Evolutionary conservation across 495 filamentous ascomycete species (phyloP).

Genomic region (Xylaria flabelliformis): DNA sequence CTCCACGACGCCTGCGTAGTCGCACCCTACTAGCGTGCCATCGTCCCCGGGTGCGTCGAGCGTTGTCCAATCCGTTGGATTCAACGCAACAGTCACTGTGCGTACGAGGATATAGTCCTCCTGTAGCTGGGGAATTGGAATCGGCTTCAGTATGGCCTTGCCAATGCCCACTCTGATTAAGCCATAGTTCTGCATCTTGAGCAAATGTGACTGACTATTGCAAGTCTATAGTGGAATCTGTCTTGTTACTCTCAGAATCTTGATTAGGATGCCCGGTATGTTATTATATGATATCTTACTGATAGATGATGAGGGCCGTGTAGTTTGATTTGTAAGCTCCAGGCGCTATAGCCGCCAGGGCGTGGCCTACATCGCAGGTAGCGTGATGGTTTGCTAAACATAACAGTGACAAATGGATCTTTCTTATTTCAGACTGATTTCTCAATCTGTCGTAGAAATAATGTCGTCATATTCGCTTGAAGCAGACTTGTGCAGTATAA

Average conservation of each 20-base stretch:
- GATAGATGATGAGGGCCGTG: neutral
- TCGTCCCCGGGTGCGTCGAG: conserved; percentile 35
- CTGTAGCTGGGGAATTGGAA: conserved; percentile 48
- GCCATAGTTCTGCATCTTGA: conserved; percentile 20
- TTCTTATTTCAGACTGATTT: neutral
- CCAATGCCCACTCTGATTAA: neutral
- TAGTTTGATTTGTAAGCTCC: conserved; percentile 17
- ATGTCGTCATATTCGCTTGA: neutral
- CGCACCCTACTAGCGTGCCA: conserved; percentile 43
- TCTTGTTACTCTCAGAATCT: neutral
- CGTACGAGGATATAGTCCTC: conserved; percentile 62
- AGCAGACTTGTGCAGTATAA: neutral
- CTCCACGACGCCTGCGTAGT: conserved; percentile 49
- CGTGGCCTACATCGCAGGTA: neutral
- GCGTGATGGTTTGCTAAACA: neutral
- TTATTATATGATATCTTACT: neutral
- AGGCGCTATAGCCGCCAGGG: neutral
- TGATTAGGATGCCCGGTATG: too few relatives aligned
- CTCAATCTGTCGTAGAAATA: neutral
- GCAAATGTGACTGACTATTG: neutral
- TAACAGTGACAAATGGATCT: neutral
- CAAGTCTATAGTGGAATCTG: neutral
- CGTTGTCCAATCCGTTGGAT: conserved; percentile 68
- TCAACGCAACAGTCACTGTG: conserved; percentile 59
- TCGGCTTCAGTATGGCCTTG: conserved; percentile 4